Base-by-base conservation (phyloP, 305 asterid species). In the Petunia hybrid region DNA sequence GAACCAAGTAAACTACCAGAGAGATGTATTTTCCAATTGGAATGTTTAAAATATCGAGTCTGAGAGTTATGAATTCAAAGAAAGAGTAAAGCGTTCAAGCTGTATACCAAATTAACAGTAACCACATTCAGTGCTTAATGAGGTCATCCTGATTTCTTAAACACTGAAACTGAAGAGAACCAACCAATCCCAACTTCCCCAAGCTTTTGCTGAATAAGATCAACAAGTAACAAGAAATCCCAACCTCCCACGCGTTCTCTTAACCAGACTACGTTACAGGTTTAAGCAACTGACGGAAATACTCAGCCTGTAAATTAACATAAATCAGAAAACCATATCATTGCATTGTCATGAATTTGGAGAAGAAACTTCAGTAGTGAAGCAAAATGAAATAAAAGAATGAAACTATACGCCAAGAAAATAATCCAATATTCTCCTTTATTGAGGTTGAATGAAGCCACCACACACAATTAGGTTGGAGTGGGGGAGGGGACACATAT, bases 201-300 rank as follows among this genome's bases (percentile, higher is more conserved):
- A 82, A 76, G 39, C 81, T 76, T 63, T 70, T 42, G 76, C 80
- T 46, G 78, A 74, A 74, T 36, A 86, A 86, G 70, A 75, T 76
- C 81, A 80, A 69, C 80, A 74, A 81, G 78, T 81, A 83, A 80
- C 42, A 35, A 81, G 82, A 69, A 64, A 71, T 80, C 76, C 80
- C 81, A 70, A 83, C 79, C 60, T 66, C 85, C 79, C 76, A 82
- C 66, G 42, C 81, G 77, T 68, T 60, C 45, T 61, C 79, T 46
- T 36, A 85, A 82, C 82, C 71, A 76, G 85, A 93, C 97, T 92
- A 94, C 98, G 98, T 94, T 56, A 94, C 98, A 55, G 97, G 98
- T 84, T 91, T 94, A 83, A 94, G 98, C 92, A 94, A 90, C 92
- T 94, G 98, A 68, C 98, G 97, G 87, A 92, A 94, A 86, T 94